Evolutionary conservation across 768 basidiomycete genomes (phyloP).

Genomic region (Lentinula lateritia): DNA sequence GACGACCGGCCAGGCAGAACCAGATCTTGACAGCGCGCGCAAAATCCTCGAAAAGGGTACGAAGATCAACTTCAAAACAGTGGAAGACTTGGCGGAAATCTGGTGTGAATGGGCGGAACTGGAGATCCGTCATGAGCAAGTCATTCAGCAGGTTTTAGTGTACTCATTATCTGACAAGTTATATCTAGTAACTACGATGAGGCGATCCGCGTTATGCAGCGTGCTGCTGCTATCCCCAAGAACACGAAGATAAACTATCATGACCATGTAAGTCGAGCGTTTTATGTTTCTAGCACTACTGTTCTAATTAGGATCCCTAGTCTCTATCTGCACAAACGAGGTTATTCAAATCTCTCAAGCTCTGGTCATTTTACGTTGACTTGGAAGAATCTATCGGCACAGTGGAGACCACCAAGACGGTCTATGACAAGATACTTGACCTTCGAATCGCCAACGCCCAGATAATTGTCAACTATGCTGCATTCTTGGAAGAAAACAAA

Average conservation of each 20-base stretch:
- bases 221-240: slow-evolving; percentile 88
- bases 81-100: slow-evolving; percentile 95
- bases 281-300: not conserved
- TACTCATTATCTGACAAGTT: slow-evolving; percentile 11
- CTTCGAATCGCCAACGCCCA: slow-evolving; percentile 98
- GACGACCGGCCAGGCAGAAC: slow-evolving; percentile 67
- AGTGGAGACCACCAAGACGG: slow-evolving; percentile 84
- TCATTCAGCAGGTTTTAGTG: slow-evolving; percentile 10
- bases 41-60: slow-evolving; percentile 93
- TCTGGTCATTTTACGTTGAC: slow-evolving; percentile 99
- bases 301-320: slow-evolving; percentile 29
- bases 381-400: slow-evolving; percentile 96
- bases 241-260: slow-evolving; percentile 90
- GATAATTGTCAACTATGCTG: slow-evolving; percentile 93
- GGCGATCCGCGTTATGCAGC: slow-evolving; percentile 91
- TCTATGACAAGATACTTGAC: slow-evolving; percentile 95
- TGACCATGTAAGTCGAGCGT: slow-evolving; percentile 66
- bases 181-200: slow-evolving; percentile 88
- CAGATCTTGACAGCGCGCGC: slow-evolving; percentile 78
- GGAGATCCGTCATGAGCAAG: slow-evolving; percentile 94
- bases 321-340: slow-evolving; percentile 80
- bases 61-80: slow-evolving; percentile 87
- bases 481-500: slow-evolving; percentile 95
- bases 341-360: slow-evolving; percentile 94
- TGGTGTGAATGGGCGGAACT: slow-evolving; percentile 99